Percentiles rank a stretch among this genome's conserved stretches.
Conservation (phyloP, 2,329 filamentous ascomycete species). For the Fusarium sacchari region DNA sequence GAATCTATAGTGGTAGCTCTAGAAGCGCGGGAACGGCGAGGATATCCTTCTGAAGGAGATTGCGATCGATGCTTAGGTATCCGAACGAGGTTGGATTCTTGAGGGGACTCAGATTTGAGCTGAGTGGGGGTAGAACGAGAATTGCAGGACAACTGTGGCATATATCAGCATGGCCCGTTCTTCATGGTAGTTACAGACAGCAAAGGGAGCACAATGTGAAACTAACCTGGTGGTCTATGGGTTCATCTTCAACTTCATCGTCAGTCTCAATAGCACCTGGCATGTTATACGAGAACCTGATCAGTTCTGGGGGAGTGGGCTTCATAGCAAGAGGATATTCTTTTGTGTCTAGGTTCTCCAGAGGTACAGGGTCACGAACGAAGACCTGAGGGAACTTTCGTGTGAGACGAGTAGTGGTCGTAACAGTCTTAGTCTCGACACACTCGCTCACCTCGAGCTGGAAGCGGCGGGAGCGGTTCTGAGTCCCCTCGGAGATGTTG, state of each 20-base stretch:
- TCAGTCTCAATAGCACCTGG: constrained; percentile 51
- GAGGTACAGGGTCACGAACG: constrained; percentile 76
- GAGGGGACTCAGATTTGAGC: constrained; percentile 43
- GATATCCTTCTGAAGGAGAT: constrained; percentile 49
- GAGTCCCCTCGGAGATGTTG: constrained; percentile 57
- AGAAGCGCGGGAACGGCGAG: constrained; percentile 46
- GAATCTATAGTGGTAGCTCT: constrained; percentile 46
- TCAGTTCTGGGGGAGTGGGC: constrained; percentile 82
- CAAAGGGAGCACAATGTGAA: background rate
- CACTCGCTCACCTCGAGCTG: constrained; percentile 72
- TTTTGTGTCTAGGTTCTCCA: constrained; percentile 81
- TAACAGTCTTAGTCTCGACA: constrained; percentile 78
- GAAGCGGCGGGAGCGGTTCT: constrained; percentile 51
- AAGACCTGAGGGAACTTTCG: constrained; percentile 85
- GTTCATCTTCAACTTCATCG: constrained; percentile 38
- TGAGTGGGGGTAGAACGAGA: constrained; percentile 41
- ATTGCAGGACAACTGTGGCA: constrained; percentile 30
- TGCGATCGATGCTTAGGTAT: constrained; percentile 45
- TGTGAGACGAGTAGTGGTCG: constrained; percentile 91
- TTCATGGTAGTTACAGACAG: background rate
- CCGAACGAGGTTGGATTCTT: constrained; percentile 43
- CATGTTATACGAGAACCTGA: constrained; percentile 77
- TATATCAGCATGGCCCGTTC: constrained; percentile 8
- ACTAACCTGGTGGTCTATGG: constrained; percentile 37
- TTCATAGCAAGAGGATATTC: constrained; percentile 88